phyloP scores from a whole-genome alignment of 805 yeast genomes.

The Saturnispora mendoncae region DNA sequence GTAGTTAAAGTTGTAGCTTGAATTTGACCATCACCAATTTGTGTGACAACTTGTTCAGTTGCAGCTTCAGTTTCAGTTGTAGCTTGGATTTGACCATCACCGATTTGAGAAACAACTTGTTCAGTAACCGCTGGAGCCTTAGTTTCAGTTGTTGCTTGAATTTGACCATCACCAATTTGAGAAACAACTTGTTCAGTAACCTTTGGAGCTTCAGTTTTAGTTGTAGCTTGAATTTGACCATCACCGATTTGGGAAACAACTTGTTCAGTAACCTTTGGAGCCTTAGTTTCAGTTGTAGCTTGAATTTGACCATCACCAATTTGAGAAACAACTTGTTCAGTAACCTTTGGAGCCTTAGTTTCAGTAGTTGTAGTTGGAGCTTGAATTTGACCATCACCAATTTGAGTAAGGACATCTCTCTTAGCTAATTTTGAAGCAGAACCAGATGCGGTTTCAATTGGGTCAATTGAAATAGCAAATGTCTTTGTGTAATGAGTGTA shows the following conservation, averaged over 20 bases:
- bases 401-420: conserved; percentile 29
- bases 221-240: conserved; percentile 35
- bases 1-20: conserved; percentile 30
- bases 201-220: conserved; percentile 22
- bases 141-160: conserved; percentile 32
- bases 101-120: conserved; percentile 44
- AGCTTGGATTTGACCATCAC: conserved; percentile 41
- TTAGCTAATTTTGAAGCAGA: conserved; percentile 15
- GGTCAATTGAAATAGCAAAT: conserved; percentile 67
- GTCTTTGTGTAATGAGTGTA: conserved; percentile 40
- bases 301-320: conserved; percentile 29
- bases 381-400: conserved; percentile 57
- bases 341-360: conserved; percentile 18
- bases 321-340: conserved; percentile 32
- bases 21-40: conserved; percentile 46
- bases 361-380: conserved; percentile 34
- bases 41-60: conserved; percentile 36
- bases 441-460: conserved; percentile 29
- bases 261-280: conserved; percentile 23
- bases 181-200: conserved; percentile 33
- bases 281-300: conserved; percentile 30
- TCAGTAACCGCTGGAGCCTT: conserved; percentile 21
- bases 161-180: conserved; percentile 47
- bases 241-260: conserved; percentile 51
- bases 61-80: conserved; percentile 22